A percentile compares a stretch with the other conserved stretches of the same genome.
These are phyloP conservation scores for Trifolium fragiferum DNA, from an alignment of 306 rosid genomes.

Conservation along the genomic window DNA sequence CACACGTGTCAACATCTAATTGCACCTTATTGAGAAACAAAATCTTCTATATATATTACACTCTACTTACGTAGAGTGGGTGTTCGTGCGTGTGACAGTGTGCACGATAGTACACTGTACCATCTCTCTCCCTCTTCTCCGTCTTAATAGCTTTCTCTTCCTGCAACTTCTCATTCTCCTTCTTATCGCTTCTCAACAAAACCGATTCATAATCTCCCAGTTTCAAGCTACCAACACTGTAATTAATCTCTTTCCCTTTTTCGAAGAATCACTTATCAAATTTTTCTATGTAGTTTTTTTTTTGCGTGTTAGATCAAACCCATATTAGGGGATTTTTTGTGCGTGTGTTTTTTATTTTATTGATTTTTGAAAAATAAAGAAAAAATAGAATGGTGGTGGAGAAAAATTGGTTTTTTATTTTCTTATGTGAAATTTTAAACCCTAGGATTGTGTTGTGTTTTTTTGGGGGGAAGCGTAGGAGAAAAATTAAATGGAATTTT, in stretches of 20 bases:
- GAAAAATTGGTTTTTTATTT: background rate
- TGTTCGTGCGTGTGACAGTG: no score
- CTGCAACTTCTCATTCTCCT: no score
- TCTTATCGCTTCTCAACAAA: background rate
- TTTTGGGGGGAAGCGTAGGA: background rate
- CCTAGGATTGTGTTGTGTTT: background rate
- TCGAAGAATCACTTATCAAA: background rate
- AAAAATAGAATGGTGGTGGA: background rate
- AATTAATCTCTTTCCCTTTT: conserved; percentile 26
- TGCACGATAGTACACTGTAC: background rate
- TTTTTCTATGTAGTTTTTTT: conserved; percentile 16
- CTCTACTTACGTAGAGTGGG: no score
- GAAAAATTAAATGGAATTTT: background rate
- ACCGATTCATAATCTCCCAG: background rate
- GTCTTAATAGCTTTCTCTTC: background rate
- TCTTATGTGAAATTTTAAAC: conserved; percentile 12
- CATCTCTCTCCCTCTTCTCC: conserved; percentile 16
- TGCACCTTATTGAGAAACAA: no score
- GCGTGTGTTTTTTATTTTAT: background rate
- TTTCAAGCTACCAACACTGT: conserved; percentile 25
- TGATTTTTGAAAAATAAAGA: background rate
- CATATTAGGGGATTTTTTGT: conserved; percentile 11
- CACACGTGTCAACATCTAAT: no score
- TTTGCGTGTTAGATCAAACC: conserved; percentile 3
- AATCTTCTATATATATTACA: no score